Base-by-base conservation (phyloP, 352 stramenopile genomes). In the Elongisporangium anandrum region DNA sequence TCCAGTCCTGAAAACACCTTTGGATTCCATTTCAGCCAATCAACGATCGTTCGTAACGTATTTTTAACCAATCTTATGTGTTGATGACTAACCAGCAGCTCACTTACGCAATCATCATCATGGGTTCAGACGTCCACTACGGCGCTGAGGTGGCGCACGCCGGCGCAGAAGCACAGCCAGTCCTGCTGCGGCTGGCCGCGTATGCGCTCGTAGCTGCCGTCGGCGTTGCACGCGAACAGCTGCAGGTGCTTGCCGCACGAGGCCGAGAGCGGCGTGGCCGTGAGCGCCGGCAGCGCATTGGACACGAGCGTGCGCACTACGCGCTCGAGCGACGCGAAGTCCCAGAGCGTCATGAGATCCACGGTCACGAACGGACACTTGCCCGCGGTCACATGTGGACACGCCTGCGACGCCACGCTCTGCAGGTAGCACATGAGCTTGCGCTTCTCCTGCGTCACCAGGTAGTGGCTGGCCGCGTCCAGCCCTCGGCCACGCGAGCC, bases 161-260 rank as follows among this genome's bases (percentile, higher is more conserved):
- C 87, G 3, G 75, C 75, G 57, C 77, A 90, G 54, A 90, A 87
- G 68, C 75, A 84, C 17, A 90, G 71, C 80, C 80, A 90, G 22
- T 76, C 63, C 57, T 75, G 49, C 57, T 45, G 61, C 3, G 76
- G 55, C 51, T 69, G 58, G 5, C 61, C 50, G 34, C 70, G 61
- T 17, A 57, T 60, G 23, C 65, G 65, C 52, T 73, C 69, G 24
- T 69, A 66, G 9, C 63, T 60, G 45, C 77, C 24, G 24, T 34
- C 24, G 24, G 3, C 24, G 24, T 34, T 34, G 24, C 24, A 34
- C 24, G 24, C 24, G 7, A 34, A 34, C 24, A 34, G 24, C 24
- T 34, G 24, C 24, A 34, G 24, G 24, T 34, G 24, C 24, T 34
- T 34, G 7, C 7, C 24, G 4, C 3, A 34, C 24, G 24, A 3